Evolutionary conservation across 331 rosid species (phyloP).

Genomic region (Phaseolus coccineus): DNA sequence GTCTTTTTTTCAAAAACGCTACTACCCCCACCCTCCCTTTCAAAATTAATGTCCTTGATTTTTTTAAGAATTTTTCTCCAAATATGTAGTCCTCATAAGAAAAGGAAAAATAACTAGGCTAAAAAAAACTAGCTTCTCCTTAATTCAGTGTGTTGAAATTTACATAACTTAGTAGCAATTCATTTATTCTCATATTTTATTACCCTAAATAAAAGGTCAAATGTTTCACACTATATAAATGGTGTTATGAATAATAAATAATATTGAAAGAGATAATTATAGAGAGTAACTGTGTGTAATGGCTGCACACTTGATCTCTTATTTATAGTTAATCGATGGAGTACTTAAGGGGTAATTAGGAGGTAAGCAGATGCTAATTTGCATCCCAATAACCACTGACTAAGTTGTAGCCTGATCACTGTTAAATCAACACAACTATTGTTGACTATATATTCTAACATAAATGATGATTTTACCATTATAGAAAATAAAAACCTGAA

Average conservation of each 20-base stretch:
- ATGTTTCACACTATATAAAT: background rate
- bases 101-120: background rate
- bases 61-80: background rate
- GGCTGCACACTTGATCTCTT: background rate
- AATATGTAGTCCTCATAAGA: background rate
- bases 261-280: too few relatives aligned
- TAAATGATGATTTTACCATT: constrained; percentile 9
- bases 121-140: background rate
- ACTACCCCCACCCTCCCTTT: background rate
- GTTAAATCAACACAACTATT: background rate
- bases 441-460: constrained; percentile 3
- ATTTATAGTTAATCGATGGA: background rate
- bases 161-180: background rate
- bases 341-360: background rate
- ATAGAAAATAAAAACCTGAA: background rate
- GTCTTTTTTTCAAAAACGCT: background rate
- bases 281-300: background rate
- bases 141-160: background rate
- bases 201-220: background rate
- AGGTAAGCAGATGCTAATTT: background rate
- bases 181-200: constrained; percentile 1
- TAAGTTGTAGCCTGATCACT: background rate
- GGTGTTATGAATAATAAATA: background rate
- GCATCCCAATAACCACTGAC: background rate
- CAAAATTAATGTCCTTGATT: background rate